Percentiles rank a stretch among this genome's conserved stretches.
Conservation (phyloP, 495 filamentous ascomycete species). For the Podospora appendiculata region DNA sequence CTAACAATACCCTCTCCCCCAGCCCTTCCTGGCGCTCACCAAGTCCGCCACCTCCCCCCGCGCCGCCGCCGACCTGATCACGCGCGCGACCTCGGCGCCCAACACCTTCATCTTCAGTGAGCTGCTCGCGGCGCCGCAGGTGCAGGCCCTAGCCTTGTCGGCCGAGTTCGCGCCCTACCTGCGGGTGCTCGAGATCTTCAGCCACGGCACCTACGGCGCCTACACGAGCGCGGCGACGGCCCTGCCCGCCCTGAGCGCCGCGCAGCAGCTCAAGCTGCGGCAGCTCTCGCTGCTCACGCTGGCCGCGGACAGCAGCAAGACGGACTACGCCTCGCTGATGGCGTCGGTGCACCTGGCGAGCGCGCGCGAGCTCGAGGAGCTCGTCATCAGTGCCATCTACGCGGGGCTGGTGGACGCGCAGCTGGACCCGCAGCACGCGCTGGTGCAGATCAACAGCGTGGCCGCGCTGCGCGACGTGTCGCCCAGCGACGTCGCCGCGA, state of each 20-base stretch:
- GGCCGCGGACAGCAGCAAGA: constrained; percentile 40
- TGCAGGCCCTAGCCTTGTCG: constrained; percentile 60
- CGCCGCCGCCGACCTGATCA: constrained; percentile 77
- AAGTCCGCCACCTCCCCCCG: constrained; percentile 78
- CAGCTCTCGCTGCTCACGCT: constrained; percentile 83
- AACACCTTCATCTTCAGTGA: constrained; percentile 94
- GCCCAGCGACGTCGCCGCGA: constrained; percentile 53
- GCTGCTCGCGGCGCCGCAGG: constrained; percentile 73
- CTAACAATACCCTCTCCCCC: background rate
- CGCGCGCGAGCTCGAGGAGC: constrained; percentile 72
- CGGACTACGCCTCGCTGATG: constrained; percentile 57
- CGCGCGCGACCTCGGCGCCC: constrained; percentile 76
- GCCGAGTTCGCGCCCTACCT: constrained; percentile 45
- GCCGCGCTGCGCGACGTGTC: constrained; percentile 78
- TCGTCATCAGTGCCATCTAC: constrained; percentile 87
- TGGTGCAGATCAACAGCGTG: constrained; percentile 69
- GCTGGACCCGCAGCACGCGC: constrained; percentile 65
- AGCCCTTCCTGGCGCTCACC: constrained; percentile 82
- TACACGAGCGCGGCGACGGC: constrained; percentile 38
- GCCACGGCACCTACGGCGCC: constrained; percentile 79
- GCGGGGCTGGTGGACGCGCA: constrained; percentile 70
- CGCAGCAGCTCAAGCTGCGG: constrained; percentile 78
- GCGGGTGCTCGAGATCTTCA: constrained; percentile 80
- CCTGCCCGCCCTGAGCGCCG: constrained; percentile 64
- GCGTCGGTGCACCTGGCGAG: constrained; percentile 56